Conservation (phyloP, 768 basidiomycete genomes). For the Mycena capillaripes region DNA sequence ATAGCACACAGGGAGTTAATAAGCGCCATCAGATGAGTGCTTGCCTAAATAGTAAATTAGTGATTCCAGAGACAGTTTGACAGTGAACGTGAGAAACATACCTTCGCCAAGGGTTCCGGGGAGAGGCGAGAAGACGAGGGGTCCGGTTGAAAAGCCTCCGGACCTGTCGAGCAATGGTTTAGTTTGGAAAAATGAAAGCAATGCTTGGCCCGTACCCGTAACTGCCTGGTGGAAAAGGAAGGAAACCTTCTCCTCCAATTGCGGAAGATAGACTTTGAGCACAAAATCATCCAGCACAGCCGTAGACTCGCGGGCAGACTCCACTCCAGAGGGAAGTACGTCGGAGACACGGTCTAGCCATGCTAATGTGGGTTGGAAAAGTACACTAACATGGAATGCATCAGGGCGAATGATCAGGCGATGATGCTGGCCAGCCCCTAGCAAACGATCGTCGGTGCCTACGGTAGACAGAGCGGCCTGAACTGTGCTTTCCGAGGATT, state of each 20-base stretch:
- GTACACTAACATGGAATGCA: conserved; percentile 92
- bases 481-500: conserved; percentile 72
- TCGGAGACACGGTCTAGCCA: conserved; percentile 84
- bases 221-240: conserved; percentile 89
- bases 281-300: conserved; percentile 93
- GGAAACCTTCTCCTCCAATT: conserved; percentile 94
- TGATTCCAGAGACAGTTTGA: background rate
- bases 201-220: conserved; percentile 62
- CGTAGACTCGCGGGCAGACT: conserved; percentile 75
- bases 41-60: conserved; percentile 79
- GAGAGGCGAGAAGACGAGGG: conserved; percentile 74
- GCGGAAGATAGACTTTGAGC: conserved; percentile 91
- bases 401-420: conserved; percentile 89
- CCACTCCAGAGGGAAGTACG: conserved; percentile 79
- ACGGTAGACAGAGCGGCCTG: conserved; percentile 73
- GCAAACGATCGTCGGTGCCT: conserved; percentile 80
- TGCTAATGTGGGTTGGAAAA: conserved; percentile 94
- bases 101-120: conserved; percentile 84
- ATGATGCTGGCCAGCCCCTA: conserved; percentile 85
- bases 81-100: conserved; percentile 41
- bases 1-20: conserved; percentile 94
- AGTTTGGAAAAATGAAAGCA: background rate
- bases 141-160: conserved; percentile 92
- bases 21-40: conserved; percentile 87
- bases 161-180: conserved; percentile 57